Base-by-base conservation (phyloP, 257 asterid genomes). In the Henckelia pumila region DNA sequence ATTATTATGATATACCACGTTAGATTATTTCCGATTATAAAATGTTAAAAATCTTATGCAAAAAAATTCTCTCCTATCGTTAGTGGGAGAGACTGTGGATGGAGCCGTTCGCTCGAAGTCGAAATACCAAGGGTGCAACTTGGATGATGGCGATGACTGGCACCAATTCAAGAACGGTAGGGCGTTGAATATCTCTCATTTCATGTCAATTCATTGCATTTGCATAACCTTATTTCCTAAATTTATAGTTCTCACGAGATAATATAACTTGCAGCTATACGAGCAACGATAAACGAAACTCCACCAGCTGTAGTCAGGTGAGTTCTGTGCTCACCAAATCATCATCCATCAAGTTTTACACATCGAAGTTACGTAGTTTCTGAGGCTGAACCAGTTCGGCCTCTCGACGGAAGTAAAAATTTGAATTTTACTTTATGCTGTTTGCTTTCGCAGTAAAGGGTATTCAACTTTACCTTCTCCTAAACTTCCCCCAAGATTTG, bases 21-120 rank as follows among this genome's bases (percentile, higher is more conserved):
- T 73, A 57, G 59, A 7, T 50, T 1, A 11, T 61, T 37, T 25
- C 37, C 63, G 17, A 55, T 6, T 64, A 61, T 50, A 56, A 49
- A 26, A 22, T 13, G 57, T 49, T 22, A 26, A 40, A 17, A 2
- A 23, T 29, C 52, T 30, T 2, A n/a, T 35, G 17, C 29, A 61
- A 28, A 58, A 30, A 0, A 20, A 9, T 64, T 47, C 14, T 52
- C 8, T n/a, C 9, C 37, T 64, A 69, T 19, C 61, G 40, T 71
- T 73, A 91, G 98, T 81, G 55, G 99, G 95, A 26, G 96, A 87
- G 83, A 87, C 95, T 17, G 76, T 79, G 84, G 70, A 78, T 56
- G 86, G 89, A 61, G 75, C 82, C 28, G 58, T 82, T 64, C 74
- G 81, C 56, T 59, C 81, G 35, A 85, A 85, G 68, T 81, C 89